These are phyloP conservation scores for Dryas alaskensis DNA, from an alignment of 306 rosid species.

Conservation along the genomic window DNA sequence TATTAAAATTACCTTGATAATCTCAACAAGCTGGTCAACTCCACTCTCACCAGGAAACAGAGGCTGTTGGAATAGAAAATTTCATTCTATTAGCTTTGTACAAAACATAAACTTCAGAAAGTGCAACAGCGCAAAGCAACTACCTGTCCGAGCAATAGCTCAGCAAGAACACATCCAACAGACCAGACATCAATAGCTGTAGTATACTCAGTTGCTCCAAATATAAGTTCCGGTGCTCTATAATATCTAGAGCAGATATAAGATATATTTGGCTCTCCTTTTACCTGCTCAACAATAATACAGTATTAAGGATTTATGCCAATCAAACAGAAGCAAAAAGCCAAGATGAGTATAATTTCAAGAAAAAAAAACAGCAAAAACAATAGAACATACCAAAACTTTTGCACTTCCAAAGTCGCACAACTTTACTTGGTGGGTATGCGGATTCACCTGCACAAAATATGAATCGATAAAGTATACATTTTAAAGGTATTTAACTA, in stretches of 20 bases:
- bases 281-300: slow-evolving; percentile 54
- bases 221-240: slow-evolving; percentile 96
- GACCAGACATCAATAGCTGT: slow-evolving; percentile 96
- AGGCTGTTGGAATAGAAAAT: slow-evolving; percentile 50
- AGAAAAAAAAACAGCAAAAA: slow-evolving; percentile 4
- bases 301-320: slow-evolving; percentile 6
- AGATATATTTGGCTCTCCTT: slow-evolving; percentile 96
- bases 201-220: slow-evolving; percentile 98
- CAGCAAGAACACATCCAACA: slow-evolving; percentile 96
- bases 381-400: slow-evolving; percentile 67
- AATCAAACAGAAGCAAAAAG: slow-evolving; percentile 5
- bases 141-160: slow-evolving; percentile 94
- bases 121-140: slow-evolving; percentile 23
- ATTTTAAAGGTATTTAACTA: slow-evolving; percentile 12
- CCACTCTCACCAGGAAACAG: slow-evolving; percentile 98
- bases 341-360: slow-evolving; percentile 13
- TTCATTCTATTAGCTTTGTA: slow-evolving; percentile 10
- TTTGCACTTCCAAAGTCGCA: slow-evolving; percentile 99
- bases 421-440: slow-evolving; percentile 92
- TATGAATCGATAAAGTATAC: slow-evolving; percentile 2
- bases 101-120: slow-evolving; percentile 4
- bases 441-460: slow-evolving; percentile 81
- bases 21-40: slow-evolving; percentile 97
- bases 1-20: slow-evolving; percentile 68
- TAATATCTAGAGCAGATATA: slow-evolving; percentile 95